phyloP scores from a whole-genome alignment of 2,329 filamentous ascomycete genomes.

The Plenodomus tracheiphilus region DNA sequence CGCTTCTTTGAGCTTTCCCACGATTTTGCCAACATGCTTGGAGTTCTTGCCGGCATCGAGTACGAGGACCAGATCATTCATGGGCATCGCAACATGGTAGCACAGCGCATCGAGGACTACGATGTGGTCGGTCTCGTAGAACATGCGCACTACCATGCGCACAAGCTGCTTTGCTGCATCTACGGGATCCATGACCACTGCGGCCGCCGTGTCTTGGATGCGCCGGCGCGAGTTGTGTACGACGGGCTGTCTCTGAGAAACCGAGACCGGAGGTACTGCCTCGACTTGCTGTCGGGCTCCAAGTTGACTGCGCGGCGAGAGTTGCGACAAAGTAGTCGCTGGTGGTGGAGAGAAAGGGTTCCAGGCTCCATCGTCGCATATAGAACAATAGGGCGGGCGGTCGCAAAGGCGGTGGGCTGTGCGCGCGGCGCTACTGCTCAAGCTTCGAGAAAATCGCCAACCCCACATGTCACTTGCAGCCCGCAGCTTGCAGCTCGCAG shows the following conservation, averaged over 20 bases:
- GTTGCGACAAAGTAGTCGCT: constrained; percentile 15
- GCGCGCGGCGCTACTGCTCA: constrained; percentile 25
- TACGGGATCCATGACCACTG: constrained; percentile 51
- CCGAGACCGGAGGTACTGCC: background rate
- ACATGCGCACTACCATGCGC: constrained; percentile 81
- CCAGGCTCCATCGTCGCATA: constrained; percentile 3
- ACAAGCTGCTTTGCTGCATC: constrained; percentile 73
- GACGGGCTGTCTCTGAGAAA: background rate
- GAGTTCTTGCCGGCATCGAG: constrained; percentile 76
- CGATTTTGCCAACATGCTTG: constrained; percentile 89
- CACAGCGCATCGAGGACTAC: constrained; percentile 80
- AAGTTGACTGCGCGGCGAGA: constrained; percentile 11
- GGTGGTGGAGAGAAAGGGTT: constrained; percentile 10
- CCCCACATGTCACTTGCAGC: constrained; percentile 13
- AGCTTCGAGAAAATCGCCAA: constrained; percentile 26
- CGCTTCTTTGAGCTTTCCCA: constrained; percentile 81
- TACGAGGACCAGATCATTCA: constrained; percentile 84
- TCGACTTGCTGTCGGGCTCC: background rate
- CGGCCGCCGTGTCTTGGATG: constrained; percentile 12
- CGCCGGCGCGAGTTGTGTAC: constrained; percentile 6
- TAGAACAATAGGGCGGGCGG: constrained; percentile 16
- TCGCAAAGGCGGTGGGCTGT: constrained; percentile 24
- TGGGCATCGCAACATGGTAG: constrained; percentile 76
- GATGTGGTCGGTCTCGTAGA: constrained; percentile 83
- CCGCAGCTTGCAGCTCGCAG: background rate